phyloP scores from a whole-genome alignment of 2,329 filamentous ascomycete species.

The Penicillium palitans region DNA sequence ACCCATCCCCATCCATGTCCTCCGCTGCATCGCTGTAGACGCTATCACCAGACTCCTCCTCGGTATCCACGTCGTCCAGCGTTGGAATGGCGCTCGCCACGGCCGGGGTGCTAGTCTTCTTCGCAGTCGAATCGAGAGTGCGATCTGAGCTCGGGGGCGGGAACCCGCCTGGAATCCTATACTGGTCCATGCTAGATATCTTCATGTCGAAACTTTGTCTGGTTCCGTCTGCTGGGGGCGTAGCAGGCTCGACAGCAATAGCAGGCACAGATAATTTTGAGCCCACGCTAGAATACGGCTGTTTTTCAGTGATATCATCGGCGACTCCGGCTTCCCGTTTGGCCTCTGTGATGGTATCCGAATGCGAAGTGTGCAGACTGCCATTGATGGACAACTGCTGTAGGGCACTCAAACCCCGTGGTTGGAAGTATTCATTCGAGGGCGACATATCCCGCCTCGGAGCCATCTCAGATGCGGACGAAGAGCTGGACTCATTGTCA shows the following conservation, averaged over 20 bases:
- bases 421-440: constrained; percentile 40
- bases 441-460: constrained; percentile 26
- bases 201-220: constrained; percentile 25
- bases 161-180: constrained; percentile 62
- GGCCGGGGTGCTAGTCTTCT: constrained; percentile 13
- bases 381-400: constrained; percentile 19
- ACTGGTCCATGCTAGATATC: constrained; percentile 41
- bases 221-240: constrained; percentile 45
- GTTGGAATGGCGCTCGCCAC: constrained; percentile 17
- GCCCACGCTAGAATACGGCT: constrained; percentile 9
- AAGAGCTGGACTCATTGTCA: constrained; percentile 35
- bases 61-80: constrained; percentile 29
- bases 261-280: constrained; percentile 38
- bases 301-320: constrained; percentile 7
- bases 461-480: constrained; percentile 49
- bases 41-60: constrained; percentile 46
- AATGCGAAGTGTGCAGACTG: neutral
- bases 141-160: constrained; percentile 40
- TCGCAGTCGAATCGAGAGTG: constrained; percentile 13
- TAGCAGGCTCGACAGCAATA: constrained; percentile 51
- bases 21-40: constrained; percentile 51
- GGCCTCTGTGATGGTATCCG: neutral
- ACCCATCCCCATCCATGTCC: constrained; percentile 46
- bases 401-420: constrained; percentile 9
- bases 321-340: constrained; percentile 11